phyloP scores from a whole-genome alignment of 2,329 filamentous ascomycete species.

The Teratosphaeria pseudoeucalypti region DNA sequence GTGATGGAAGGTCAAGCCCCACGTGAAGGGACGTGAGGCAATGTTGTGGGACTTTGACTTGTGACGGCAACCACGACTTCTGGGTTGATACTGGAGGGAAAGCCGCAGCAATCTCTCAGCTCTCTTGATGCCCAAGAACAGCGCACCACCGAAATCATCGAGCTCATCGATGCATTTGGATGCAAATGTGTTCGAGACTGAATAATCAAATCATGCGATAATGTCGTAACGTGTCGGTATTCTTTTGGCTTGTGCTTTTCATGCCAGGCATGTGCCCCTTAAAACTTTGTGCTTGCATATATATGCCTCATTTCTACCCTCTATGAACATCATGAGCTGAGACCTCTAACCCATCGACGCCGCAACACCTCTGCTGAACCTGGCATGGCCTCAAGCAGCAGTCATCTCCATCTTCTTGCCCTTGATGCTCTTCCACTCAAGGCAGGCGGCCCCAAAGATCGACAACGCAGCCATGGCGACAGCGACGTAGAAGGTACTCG shows the following conservation, averaged over 20 bases:
- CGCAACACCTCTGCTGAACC: background rate
- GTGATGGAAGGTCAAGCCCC: background rate
- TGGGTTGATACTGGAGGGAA: background rate
- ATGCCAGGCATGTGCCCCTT: no score
- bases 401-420: constrained; percentile 31
- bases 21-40: background rate
- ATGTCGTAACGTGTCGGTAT: no score
- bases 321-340: background rate
- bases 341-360: background rate
- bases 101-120: background rate
- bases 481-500: constrained; percentile 50
- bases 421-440: constrained; percentile 61
- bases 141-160: background rate
- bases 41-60: background rate
- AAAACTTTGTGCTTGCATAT: background rate
- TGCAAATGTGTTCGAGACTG: background rate
- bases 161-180: background rate
- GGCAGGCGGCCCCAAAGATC: constrained; percentile 43
- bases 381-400: constrained; percentile 12
- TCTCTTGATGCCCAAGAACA: background rate
- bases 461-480: constrained; percentile 44
- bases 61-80: background rate
- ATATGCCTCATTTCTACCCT: background rate
- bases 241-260: no score
- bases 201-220: no score